Evolutionary conservation across 768 basidiomycete genomes (phyloP).

Genomic region (Hydnum rufescens): DNA sequence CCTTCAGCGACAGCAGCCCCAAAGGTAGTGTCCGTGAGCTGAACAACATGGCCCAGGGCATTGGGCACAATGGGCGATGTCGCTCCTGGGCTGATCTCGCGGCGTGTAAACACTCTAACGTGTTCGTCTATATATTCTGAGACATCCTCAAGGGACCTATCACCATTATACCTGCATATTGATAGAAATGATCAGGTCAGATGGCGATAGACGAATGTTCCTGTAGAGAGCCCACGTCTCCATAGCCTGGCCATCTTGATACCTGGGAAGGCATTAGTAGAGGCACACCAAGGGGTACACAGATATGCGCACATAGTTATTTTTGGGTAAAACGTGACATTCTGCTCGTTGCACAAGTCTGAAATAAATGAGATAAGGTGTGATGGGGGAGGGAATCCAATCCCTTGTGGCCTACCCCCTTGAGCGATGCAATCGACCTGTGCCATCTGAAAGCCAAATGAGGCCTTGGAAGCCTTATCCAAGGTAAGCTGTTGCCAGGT

Average conservation of each 20-base stretch:
- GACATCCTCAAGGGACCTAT: slow-evolving; percentile 34
- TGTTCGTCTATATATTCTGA: slow-evolving; percentile 34
- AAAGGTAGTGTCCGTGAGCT: slow-evolving; percentile 20
- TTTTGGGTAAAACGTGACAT: slow-evolving; percentile 52
- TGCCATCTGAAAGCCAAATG: slow-evolving; percentile 37
- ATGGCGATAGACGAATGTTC: too few species aligned
- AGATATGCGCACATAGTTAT: slow-evolving; percentile 36
- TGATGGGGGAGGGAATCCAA: too few species aligned
- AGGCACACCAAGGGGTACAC: background rate
- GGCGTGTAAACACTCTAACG: background rate
- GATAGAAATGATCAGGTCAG: too few species aligned
- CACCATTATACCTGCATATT: slow-evolving; percentile 35
- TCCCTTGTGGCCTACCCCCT: background rate
- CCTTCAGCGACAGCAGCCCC: slow-evolving; percentile 26
- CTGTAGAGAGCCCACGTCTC: too few species aligned
- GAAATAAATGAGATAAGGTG: background rate
- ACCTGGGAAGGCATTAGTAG: slow-evolving; percentile 10
- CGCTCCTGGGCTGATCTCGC: background rate
- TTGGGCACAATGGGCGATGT: slow-evolving; percentile 17
- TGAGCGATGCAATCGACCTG: slow-evolving; percentile 52
- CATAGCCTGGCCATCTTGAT: slow-evolving; percentile 37
- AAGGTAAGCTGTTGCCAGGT: slow-evolving; percentile 51
- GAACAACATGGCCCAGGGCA: slow-evolving; percentile 21
- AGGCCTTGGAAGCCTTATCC: slow-evolving; percentile 25
- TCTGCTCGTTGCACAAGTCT: slow-evolving; percentile 68